These are phyloP conservation scores for Phytophthora multivora DNA, from an alignment of 352 stramenopile species.

Conservation along the genomic window DNA sequence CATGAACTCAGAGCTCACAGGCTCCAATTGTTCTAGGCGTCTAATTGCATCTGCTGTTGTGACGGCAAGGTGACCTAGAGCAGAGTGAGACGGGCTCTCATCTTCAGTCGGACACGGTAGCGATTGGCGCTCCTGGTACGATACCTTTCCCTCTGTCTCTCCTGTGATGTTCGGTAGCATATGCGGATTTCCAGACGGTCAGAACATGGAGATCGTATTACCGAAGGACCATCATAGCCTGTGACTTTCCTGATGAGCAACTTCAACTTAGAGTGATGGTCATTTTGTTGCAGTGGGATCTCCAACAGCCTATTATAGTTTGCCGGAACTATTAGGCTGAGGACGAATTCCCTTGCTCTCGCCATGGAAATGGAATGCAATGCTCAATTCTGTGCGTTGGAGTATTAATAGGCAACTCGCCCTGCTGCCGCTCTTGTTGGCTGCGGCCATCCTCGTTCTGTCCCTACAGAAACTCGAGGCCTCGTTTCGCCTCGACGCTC, in stretches of 20 bases:
- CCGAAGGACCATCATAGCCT: neutral
- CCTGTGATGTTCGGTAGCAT: neutral
- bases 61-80: neutral
- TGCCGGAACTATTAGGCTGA: neutral
- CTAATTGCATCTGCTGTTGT: too few species aligned
- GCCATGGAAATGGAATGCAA: constrained; percentile 3
- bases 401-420: constrained; percentile 23
- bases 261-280: constrained; percentile 35
- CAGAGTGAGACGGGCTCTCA: neutral
- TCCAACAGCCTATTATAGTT: neutral
- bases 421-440: constrained; percentile 7
- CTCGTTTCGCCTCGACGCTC: neutral
- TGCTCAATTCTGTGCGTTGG: neutral
- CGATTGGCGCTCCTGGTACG: too few species aligned
- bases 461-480: constrained; percentile 12
- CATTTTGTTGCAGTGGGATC: constrained; percentile 13
- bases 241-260: neutral
- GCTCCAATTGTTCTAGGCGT: too few species aligned
- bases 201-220: neutral
- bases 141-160: neutral
- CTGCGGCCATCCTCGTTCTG: constrained; percentile 16
- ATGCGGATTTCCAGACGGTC: neutral
- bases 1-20: too few species aligned
- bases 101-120: neutral
- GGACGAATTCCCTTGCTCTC: constrained; percentile 2